A percentile compares a stretch with the other conserved stretches of the same genome.
These are phyloP conservation scores for Saitozyma podzolica DNA, from an alignment of 768 basidiomycete genomes.

Conservation along the genomic window DNA sequence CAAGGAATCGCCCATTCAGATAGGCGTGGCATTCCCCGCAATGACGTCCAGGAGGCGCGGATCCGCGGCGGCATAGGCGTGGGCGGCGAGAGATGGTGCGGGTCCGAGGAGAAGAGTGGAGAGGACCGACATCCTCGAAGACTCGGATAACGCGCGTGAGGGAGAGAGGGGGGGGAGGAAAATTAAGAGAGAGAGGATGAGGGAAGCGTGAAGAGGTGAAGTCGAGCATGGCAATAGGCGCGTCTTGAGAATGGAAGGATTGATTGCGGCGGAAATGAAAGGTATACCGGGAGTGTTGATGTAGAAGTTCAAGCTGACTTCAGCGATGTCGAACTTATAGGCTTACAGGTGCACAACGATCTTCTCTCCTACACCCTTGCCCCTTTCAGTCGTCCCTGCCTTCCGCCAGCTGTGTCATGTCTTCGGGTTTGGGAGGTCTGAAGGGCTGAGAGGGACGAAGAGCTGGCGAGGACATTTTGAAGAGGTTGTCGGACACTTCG, in stretches of 20 bases:
- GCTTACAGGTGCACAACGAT: slow-evolving; percentile 41
- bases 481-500: no score
- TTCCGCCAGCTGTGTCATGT: no score
- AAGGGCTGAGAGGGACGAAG: no score
- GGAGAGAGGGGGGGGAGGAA: slow-evolving; percentile 15
- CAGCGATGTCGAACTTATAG: background rate
- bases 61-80: slow-evolving; percentile 20
- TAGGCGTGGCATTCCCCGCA: slow-evolving; percentile 20
- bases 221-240: slow-evolving; percentile 17
- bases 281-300: slow-evolving; percentile 13
- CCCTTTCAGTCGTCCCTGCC: slow-evolving; percentile 20
- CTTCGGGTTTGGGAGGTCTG: no score
- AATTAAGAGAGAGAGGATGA: slow-evolving; percentile 21
- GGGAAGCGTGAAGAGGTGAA: slow-evolving; percentile 18
- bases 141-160: slow-evolving; percentile 6
- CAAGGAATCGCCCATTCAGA: slow-evolving; percentile 19
- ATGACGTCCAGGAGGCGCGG: slow-evolving; percentile 31
- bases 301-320: slow-evolving; percentile 32
- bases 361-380: slow-evolving; percentile 34
- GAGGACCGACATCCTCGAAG: background rate
- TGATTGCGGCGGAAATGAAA: slow-evolving; percentile 13
- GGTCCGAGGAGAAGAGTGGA: slow-evolving; percentile 3
- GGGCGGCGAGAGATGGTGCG: slow-evolving; percentile 4
- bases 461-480: no score
- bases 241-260: slow-evolving; percentile 18